Evolutionary conservation across 768 basidiomycete genomes (phyloP).

Genomic region (Flagelloscypha sp.): DNA sequence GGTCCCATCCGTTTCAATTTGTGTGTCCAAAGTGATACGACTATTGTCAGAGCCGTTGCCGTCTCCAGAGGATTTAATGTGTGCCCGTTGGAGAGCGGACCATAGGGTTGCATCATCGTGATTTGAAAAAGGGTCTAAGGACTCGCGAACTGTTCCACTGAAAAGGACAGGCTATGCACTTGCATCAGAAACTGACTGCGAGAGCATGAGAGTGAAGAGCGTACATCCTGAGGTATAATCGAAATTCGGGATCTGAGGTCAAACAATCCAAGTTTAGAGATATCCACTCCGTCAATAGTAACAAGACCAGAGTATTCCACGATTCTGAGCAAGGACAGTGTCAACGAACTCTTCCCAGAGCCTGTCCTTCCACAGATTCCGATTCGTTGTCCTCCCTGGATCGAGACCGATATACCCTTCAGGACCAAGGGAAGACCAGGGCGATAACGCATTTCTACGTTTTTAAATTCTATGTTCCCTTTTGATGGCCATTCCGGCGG

Average conservation of each 20-base stretch:
- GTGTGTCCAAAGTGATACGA: conserved; percentile 78
- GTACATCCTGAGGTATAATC: conserved; percentile 63
- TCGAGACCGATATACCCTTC: conserved; percentile 6
- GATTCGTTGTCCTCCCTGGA: conserved; percentile 7
- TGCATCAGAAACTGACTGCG: background rate
- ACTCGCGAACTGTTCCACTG: conserved; percentile 71
- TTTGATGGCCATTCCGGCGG: conserved; percentile 51
- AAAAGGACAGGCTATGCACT: conserved; percentile 47
- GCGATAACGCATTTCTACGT: conserved; percentile 58
- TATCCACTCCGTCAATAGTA: conserved; percentile 37
- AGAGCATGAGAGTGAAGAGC: conserved; percentile 14
- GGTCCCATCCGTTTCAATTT: conserved; percentile 79
- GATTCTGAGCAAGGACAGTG: conserved; percentile 5
- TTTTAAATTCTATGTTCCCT: conserved; percentile 55
- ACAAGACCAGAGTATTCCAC: conserved; percentile 5
- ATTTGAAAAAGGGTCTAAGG: conserved; percentile 82
- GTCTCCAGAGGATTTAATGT: too few species aligned
- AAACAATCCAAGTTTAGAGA: conserved; percentile 57
- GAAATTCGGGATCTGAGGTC: conserved; percentile 52
- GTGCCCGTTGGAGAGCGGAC: conserved; percentile 75
- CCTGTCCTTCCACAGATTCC: conserved; percentile 8
- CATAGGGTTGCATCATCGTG: conserved; percentile 77
- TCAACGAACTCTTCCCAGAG: conserved; percentile 3
- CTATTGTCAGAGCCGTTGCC: too few species aligned
- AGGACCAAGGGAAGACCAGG: conserved; percentile 36